Evolutionary conservation across 1,139 yeast species (phyloP).

Genomic region (Scheffersomyces illinoinensis): DNA sequence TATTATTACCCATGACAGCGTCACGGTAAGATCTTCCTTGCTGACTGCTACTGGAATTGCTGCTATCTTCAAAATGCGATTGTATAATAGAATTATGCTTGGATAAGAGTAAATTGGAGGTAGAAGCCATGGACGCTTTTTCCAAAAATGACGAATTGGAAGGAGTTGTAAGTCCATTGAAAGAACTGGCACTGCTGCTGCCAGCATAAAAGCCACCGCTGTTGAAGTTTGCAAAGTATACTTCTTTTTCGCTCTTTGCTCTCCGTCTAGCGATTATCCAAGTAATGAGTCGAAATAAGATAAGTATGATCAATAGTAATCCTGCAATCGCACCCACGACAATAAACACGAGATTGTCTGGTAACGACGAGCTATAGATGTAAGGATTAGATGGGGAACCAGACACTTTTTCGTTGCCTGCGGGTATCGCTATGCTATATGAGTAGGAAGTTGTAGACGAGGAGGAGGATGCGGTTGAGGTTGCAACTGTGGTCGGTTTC

Average conservation of each 20-base stretch:
- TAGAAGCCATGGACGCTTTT: conserved; percentile 13
- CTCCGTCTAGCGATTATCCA: conserved; percentile 24
- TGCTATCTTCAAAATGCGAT: conserved; percentile 1
- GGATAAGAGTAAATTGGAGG: conserved; percentile 7
- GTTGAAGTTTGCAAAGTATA: conserved; percentile 21
- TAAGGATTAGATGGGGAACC: conserved; percentile 30
- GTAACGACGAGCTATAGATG: conserved; percentile 22
- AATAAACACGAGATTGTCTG: conserved; percentile 45
- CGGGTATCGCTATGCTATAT: conserved; percentile 17
- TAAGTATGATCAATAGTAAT: conserved; percentile 21
- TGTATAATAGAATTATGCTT: conserved; percentile 7
- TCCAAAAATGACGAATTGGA: conserved; percentile 32
- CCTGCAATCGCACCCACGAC: conserved; percentile 40
- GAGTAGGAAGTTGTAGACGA: conserved; percentile 17
- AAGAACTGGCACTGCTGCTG: background rate
- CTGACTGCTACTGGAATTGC: conserved; percentile 9
- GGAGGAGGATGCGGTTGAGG: conserved; percentile 15
- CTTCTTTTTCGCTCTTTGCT: conserved; percentile 42
- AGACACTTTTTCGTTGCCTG: conserved; percentile 1
- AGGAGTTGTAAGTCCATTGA: conserved; percentile 7
- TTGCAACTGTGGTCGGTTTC: background rate
- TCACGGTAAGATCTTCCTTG: conserved; percentile 19
- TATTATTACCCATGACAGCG: conserved; percentile 12
- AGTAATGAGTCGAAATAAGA: conserved; percentile 23
- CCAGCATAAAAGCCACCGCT: background rate